Evolutionary conservation across 495 filamentous ascomycete species (phyloP).

Genomic region (Hypomontagnella monticulosa): DNA sequence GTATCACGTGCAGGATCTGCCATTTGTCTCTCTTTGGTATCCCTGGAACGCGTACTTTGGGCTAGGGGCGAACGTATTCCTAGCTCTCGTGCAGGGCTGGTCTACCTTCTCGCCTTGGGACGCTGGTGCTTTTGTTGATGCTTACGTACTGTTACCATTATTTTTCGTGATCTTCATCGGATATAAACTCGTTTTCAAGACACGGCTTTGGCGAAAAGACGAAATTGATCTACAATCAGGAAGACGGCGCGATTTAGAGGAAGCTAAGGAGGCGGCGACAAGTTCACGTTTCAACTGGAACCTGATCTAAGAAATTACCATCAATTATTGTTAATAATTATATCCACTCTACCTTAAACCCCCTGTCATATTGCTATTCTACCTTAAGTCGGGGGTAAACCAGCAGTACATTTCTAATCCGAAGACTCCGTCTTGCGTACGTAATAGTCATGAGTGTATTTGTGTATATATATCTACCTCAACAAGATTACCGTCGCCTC

Average conservation of each 20-base stretch:
- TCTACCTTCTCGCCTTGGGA: conserved; percentile 64
- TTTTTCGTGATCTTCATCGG: conserved; percentile 67
- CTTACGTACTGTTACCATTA: conserved; percentile 73
- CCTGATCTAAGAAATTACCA: conserved; percentile 16
- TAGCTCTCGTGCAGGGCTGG: conserved; percentile 73
- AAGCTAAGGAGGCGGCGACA: conserved; percentile 38
- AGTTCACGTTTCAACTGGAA: too few relatives aligned
- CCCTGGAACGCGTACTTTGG: conserved; percentile 72
- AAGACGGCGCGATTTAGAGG: conserved; percentile 59
- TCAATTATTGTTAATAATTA: too few relatives aligned
- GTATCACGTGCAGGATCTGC: conserved; percentile 60
- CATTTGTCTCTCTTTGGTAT: conserved; percentile 67
- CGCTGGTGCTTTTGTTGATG: conserved; percentile 69
- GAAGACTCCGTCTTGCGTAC: too few relatives aligned
- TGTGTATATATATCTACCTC: too few relatives aligned
- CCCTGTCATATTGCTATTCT: too few relatives aligned
- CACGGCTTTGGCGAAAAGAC: conserved; percentile 57
- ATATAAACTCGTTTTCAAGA: conserved; percentile 69
- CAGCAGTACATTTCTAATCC: too few relatives aligned
- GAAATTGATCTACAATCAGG: conserved; percentile 71
- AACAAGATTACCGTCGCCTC: too few relatives aligned
- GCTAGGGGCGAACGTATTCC: conserved; percentile 67
- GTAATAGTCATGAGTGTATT: too few relatives aligned
- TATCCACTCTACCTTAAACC: too few relatives aligned
- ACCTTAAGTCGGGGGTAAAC: too few relatives aligned